Conservation (phyloP, 148 eudicot species). For the Agrostemma githago region DNA sequence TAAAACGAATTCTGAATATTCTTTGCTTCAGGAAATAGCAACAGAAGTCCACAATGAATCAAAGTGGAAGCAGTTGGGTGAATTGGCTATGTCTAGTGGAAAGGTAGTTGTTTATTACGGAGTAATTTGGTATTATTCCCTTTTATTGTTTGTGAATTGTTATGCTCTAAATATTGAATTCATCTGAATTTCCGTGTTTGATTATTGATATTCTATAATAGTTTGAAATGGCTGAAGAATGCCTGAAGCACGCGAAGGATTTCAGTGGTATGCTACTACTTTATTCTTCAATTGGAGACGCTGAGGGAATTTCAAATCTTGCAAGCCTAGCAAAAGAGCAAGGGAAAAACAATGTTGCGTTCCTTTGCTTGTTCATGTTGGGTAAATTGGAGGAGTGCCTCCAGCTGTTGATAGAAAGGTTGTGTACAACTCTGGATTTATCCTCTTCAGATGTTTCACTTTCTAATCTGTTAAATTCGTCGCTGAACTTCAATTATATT, state of each 20-base stretch:
- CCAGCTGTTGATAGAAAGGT: slow-evolving; percentile 91
- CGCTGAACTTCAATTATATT: slow-evolving; percentile 23
- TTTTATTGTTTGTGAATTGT: neutral
- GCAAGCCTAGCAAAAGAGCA: slow-evolving; percentile 72
- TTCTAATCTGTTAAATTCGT: neutral
- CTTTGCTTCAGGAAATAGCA: slow-evolving; percentile 75
- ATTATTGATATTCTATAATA: slow-evolving; percentile 33
- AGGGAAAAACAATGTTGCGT: slow-evolving; percentile 93
- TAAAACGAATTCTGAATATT: neutral
- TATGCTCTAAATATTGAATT: neutral
- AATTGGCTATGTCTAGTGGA: slow-evolving; percentile 94
- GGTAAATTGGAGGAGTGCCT: slow-evolving; percentile 94
- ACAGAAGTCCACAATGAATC: slow-evolving; percentile 78
- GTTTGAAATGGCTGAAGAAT: slow-evolving; percentile 93
- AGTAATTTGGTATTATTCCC: neutral
- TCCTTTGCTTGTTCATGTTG: slow-evolving; percentile 81
- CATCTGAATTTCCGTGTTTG: neutral
- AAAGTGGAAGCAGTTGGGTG: slow-evolving; percentile 99
- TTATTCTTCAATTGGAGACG: slow-evolving; percentile 95
- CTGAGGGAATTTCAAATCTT: slow-evolving; percentile 74
- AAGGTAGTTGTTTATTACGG: slow-evolving; percentile 44
- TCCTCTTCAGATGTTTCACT: neutral
- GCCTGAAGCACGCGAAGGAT: slow-evolving; percentile 85
- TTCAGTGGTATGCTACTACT: slow-evolving; percentile 92
- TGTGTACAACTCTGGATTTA: slow-evolving; percentile 9